Evolutionary conservation across 2,329 filamentous ascomycete species (phyloP), one percentile per base, ranked within the genome.

Genomic region (Iodosphaeria phyllophila): DNA sequence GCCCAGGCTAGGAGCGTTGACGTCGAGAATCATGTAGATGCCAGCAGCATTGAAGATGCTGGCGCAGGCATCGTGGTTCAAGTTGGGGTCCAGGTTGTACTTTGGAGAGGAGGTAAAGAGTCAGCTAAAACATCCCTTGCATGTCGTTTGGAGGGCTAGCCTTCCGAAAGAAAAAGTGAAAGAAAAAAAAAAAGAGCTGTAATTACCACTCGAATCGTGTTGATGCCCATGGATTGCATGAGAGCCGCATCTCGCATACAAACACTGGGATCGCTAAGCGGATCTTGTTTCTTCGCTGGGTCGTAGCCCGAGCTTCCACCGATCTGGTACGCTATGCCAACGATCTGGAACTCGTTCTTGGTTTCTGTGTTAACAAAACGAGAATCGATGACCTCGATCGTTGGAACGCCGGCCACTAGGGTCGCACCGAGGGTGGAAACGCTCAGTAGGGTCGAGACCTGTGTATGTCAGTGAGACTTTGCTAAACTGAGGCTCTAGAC

Each of bases 311-410:
- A 57, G 32, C 63, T 65, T 33, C 72, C 72, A 31, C 68, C 71
- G 21, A 71, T 71, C 45, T 76, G 72, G 50, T 76, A 77, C 41
- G 70, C 72, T 36, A 72, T 60, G 36, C 72, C 72, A 25, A 73
- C 58, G 31, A 77, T 58, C 51, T 74, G 65, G 49, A 74, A 74
- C 32, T 60, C 60, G 39, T 66, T 54, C 31, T 65, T 64, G 13
- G 57, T 64, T 30, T 50, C 48, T 20, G 61, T 51, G 47, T 73
- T 68, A 45, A 74, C 54, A 30, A 75, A 71, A 40, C 68, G 52
- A 30, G 54, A 56, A 35, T 64, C 66, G 29, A 63, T 40, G 32
- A 72, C 56, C 30, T 58, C 54, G 25, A 75, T 57, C 7, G 65
- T 47, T 30, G 56, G 56, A 25, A 75, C 64, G 26, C 70, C 70